Evolutionary conservation across 176 grass and related monocot genomes (phyloP).

Genomic region (Aegilops umbellulata): DNA sequence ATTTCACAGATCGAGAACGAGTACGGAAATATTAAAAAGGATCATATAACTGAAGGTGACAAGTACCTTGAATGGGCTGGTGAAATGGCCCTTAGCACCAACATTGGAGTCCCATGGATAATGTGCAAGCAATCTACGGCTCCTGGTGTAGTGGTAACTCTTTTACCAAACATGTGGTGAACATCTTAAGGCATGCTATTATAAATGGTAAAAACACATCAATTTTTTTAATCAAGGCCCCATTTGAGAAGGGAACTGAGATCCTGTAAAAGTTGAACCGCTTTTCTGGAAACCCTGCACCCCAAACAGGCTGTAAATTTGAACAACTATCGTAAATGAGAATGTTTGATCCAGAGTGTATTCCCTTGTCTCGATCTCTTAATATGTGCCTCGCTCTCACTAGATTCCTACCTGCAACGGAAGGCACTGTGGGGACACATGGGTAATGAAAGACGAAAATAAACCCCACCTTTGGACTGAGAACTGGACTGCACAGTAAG

Average conservation of each 20-base stretch:
- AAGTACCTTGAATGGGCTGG: conserved; percentile 78
- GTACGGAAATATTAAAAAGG: conserved; percentile 62
- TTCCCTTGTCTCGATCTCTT: neutral
- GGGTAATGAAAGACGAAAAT: conserved; percentile 44
- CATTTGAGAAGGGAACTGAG: neutral
- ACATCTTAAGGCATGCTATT: conserved; percentile 8
- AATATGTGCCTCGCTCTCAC: conserved; percentile 14
- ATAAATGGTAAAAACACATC: neutral
- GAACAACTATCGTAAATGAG: neutral
- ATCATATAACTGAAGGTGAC: conserved; percentile 44
- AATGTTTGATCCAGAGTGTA: conserved; percentile 13
- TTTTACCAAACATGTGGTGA: conserved; percentile 31
- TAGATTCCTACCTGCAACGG: conserved; percentile 96
- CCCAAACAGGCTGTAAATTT: neutral
- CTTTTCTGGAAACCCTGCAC: neutral
- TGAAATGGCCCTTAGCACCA: conserved; percentile 60
- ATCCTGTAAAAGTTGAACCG: neutral
- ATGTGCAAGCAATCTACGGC: conserved; percentile 93
- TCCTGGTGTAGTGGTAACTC: conserved; percentile 77
- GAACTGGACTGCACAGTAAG: conserved; percentile 99
- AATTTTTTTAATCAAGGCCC: neutral
- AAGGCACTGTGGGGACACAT: conserved; percentile 96
- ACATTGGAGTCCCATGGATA: conserved; percentile 72
- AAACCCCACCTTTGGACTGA: conserved; percentile 85
- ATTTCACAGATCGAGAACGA: conserved; percentile 88